Evolutionary conservation across 805 yeast genomes (phyloP).

Genomic region (Debaryomyces castellii): DNA sequence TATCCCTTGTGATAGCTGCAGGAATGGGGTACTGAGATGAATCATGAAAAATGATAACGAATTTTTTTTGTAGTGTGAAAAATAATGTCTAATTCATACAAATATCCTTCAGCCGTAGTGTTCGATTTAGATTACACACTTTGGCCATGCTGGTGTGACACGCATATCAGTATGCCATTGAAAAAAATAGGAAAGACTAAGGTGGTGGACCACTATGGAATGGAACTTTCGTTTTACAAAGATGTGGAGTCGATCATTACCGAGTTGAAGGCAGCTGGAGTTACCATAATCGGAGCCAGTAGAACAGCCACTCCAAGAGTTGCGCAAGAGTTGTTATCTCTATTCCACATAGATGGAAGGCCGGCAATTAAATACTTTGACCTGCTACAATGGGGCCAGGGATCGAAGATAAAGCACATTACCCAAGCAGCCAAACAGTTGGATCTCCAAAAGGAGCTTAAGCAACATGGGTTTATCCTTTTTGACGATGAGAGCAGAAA

Average conservation of each 20-base stretch:
- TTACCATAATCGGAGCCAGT: constrained; percentile 67
- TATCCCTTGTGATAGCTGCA: constrained; percentile 5
- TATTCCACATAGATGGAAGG: constrained; percentile 51
- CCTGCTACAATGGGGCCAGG: constrained; percentile 68
- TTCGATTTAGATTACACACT: constrained; percentile 76
- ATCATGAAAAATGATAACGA: neutral
- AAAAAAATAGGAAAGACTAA: constrained; percentile 30
- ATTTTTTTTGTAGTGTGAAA: neutral
- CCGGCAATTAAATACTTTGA: constrained; percentile 56
- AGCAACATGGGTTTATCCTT: constrained; percentile 38
- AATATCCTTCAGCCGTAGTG: constrained; percentile 51
- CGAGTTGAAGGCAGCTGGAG: constrained; percentile 48
- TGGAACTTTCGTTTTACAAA: constrained; percentile 53
- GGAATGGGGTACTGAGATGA: constrained; percentile 3
- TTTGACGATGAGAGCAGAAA: constrained; percentile 84
- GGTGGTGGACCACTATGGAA: constrained; percentile 56
- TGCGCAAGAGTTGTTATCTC: constrained; percentile 62
- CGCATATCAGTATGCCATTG: constrained; percentile 62
- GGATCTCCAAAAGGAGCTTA: constrained; percentile 48
- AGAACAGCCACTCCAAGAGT: constrained; percentile 77
- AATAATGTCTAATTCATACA: constrained; percentile 3
- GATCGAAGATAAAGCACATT: constrained; percentile 60
- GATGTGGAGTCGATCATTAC: constrained; percentile 67
- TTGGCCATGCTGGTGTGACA: constrained; percentile 87
- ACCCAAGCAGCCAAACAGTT: constrained; percentile 46